Base-by-base conservation (phyloP, 1,284 basidiomycete species). In the Ganoderma meredithae region DNA sequence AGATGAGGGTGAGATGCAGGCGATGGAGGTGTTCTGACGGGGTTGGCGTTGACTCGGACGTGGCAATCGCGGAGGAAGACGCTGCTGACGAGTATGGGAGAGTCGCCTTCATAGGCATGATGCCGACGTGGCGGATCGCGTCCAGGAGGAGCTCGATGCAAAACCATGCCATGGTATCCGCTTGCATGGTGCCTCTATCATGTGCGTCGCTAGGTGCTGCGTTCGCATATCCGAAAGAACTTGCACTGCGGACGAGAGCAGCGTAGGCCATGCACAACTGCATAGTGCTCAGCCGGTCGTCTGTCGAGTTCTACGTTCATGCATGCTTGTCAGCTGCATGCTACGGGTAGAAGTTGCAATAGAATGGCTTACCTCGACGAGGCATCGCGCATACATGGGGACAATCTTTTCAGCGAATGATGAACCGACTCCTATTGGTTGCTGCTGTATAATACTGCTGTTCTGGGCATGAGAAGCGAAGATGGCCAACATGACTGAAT, bases 401-500 rank as follows among this genome's bases (percentile, higher is more conserved):
- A 92, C 83, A 72, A 91, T 81, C 65, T 83, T 83, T 74, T 84
- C 84, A 6, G 84, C 82, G 73, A 90, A 83, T 0, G 73, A 56
- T 2, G 72, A 63, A 0, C 22, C 70, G 33, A 41, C 27, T 15
- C 58, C 62, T 5, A 64, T 41, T 47, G 62, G 33, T 61, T 33
- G 65, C 31, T 56, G 64, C 33, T 77, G 75, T 59, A 76, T 77
- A 12, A 76, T 74, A 2, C 13, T 5, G 39, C 49, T 40, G 44
- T 78, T 80, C 68, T 85, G 83, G 0, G 87, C 86, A 71, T 86
- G 84, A 19, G 88, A 83, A 19, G 89, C 85, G 73, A 93, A 89
- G 27, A 92, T 83, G 2, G 91, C 83, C 7, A 94, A 80, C 62
- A 94, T 81, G 39, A 92, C 90, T 3, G 92, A 93, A 76, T 94